Evolutionary conservation across 768 basidiomycete species (phyloP).

Genomic region (Holtermanniella nyarrowii): DNA sequence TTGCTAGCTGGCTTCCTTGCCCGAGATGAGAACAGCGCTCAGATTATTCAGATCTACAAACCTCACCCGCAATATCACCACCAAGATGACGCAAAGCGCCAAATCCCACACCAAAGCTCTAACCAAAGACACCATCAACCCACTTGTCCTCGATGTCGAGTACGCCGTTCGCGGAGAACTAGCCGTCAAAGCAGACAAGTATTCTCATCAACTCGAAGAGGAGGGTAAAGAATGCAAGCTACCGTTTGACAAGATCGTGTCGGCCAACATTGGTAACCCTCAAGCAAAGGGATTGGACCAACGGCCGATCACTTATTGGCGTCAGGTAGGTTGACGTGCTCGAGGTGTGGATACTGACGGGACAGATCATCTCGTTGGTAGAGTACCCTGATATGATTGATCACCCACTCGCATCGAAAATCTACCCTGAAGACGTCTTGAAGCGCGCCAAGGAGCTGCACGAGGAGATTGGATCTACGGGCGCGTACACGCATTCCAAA

Average conservation of each 20-base stretch:
- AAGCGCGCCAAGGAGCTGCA: conserved; percentile 71
- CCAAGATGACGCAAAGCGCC: not conserved
- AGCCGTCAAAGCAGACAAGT: conserved; percentile 82
- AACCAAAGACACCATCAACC: conserved; percentile 66
- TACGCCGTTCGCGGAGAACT: conserved; percentile 97
- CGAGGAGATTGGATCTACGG: conserved; percentile 77
- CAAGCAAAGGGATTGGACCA: conserved; percentile 93
- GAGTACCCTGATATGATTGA: conserved; percentile 81
- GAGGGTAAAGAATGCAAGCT: conserved; percentile 40
- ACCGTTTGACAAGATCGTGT: conserved; percentile 81
- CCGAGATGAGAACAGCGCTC: no score
- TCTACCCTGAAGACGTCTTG: conserved; percentile 77
- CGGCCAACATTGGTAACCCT: conserved; percentile 95
- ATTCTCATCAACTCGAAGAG: conserved; percentile 53
- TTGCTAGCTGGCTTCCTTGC: no score
- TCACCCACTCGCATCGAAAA: conserved; percentile 53
- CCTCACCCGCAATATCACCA: no score
- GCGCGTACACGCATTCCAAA: conserved; percentile 92
- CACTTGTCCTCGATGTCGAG: conserved; percentile 71
- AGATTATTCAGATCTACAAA: no score
- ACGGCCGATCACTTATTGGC: conserved; percentile 76
- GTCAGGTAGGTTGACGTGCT: conserved; percentile 67
- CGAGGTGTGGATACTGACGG: no score
- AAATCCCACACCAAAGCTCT: conserved; percentile 41
- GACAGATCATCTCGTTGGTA: conserved; percentile 73